Evolutionary conservation across 2,329 filamentous ascomycete genomes (phyloP), one percentile per base, ranked within the genome.

Genomic region (Nemania sp.): DNA sequence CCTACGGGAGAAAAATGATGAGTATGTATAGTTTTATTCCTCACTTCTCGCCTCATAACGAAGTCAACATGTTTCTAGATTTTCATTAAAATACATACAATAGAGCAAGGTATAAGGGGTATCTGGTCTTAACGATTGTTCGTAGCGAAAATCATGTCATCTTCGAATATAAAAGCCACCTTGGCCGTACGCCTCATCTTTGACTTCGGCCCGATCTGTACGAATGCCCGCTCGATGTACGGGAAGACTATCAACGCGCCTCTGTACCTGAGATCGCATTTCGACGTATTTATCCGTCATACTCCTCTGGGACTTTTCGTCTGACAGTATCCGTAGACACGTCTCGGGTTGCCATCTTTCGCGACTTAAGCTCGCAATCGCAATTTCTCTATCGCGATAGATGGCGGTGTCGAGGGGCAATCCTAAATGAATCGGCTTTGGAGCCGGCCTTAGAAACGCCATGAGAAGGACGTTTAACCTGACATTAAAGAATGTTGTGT

Each of bases 161-260:
- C 80, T 76, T 27, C 76, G 70, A 68, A 87, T 81, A 80, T 83
- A 88, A 27, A 85, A 74, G 0, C 86, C 86, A 0, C 86, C 86
- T 24, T 78, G 82, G 1, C 85, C 85, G 64, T 83, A 81, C 1
- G 79, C 79, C 53, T 80, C 80, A 70, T 91, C 88, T 70, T 82
- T 82, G 74, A 83, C 74, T 29, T 80, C 78, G 8, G 80, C 82
- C 1, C 80, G 78, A 13, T 83, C 79, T 8, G 84, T 87, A 59
- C 90, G 82, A 51, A 92, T 82, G 0, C 89, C 90, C 2, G 85
- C 81, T 73, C 81, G 81, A 74, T 91, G 88, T 53, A 90, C 72
- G 2, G 89, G 89, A 3, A 91, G 80, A 62, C 82, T 82, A 67
- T 90, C 88, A 6, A 90, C 81, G 45, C 83, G 80, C 67, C 82